phyloP scores from a whole-genome alignment of 768 basidiomycete species.

The Agaricus blazei region DNA sequence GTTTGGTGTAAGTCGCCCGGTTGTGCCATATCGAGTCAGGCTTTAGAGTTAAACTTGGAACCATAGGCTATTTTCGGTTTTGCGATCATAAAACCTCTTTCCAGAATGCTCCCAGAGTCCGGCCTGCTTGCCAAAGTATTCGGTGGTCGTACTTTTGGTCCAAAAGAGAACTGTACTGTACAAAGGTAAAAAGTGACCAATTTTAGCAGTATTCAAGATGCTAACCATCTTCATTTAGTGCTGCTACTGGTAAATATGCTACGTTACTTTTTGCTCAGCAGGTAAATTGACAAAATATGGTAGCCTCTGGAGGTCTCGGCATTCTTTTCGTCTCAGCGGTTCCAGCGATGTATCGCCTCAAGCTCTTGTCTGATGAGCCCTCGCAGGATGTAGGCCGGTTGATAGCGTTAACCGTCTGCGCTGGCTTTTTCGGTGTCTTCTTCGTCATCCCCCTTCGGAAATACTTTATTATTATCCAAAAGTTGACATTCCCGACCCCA shows the following conservation, averaged over 20 bases:
- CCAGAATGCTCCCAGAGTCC: conserved; percentile 41
- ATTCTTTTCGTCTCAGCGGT: conserved; percentile 56
- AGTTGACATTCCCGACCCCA: conserved; percentile 59
- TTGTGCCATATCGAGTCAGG: too few relatives aligned
- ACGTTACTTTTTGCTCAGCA: conserved; percentile 11
- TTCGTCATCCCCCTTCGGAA: conserved; percentile 61
- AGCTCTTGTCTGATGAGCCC: conserved; percentile 40
- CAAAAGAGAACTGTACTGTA: conserved; percentile 64
- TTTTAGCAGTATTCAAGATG: not conserved
- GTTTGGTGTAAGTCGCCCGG: conserved; percentile 41
- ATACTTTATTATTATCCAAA: conserved; percentile 60
- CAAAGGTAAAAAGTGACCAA: conserved; percentile 32
- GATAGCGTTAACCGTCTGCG: conserved; percentile 48
- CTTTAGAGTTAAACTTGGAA: not conserved
- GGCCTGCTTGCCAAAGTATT: conserved; percentile 39
- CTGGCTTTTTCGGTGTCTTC: conserved; percentile 59
- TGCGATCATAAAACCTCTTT: conserved; percentile 54
- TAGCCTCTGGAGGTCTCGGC: conserved; percentile 52
- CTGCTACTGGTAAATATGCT: conserved; percentile 38
- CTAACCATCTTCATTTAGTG: conserved; percentile 21
- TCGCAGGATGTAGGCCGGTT: conserved; percentile 49
- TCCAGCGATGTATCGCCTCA: conserved; percentile 55
- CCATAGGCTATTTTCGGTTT: conserved; percentile 49
- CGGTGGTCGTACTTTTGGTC: conserved; percentile 50
- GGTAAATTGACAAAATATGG: conserved; percentile 5